A percentile compares a stretch with the other conserved stretches of the same genome.
Evolutionary conservation across 805 yeast species (phyloP).

Genomic region (Isabelozyma pseudorhagii): DNA sequence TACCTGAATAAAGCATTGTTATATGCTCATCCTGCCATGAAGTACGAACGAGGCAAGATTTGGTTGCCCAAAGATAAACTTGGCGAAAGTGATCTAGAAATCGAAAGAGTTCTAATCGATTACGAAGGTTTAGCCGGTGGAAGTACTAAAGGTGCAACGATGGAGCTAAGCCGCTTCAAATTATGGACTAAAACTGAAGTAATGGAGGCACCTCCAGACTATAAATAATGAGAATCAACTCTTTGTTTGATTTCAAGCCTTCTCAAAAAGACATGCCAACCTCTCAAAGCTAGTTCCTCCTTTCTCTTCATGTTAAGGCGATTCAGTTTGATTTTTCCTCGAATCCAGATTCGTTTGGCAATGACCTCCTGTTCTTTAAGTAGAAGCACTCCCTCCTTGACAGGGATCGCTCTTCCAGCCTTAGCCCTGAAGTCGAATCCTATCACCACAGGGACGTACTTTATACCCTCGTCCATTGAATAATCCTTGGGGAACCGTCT

Average conservation of each 20-base stretch:
- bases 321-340: constrained; percentile 11
- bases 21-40: constrained; percentile 37
- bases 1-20: constrained; percentile 22
- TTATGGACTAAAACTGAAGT: constrained; percentile 13
- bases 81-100: constrained; percentile 24
- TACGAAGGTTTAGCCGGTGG: constrained; percentile 17
- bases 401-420: constrained; percentile 23
- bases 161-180: constrained; percentile 10
- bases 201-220: constrained; percentile 32
- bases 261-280: constrained; percentile 11
- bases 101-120: constrained; percentile 12
- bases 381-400: constrained; percentile 25
- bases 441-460: constrained; percentile 28
- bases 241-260: constrained; percentile 14
- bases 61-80: constrained; percentile 40
- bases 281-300: constrained; percentile 3
- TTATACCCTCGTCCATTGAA: constrained; percentile 5
- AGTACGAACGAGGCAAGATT: constrained; percentile 30
- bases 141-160: constrained; percentile 20
- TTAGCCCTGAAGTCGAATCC: constrained; percentile 24
- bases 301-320: constrained; percentile 1
- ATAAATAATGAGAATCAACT: constrained; percentile 16
- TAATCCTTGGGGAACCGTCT: constrained; percentile 1
- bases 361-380: constrained; percentile 8
- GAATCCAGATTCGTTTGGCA: constrained; percentile 24